phyloP scores from a whole-genome alignment of 2,329 filamentous ascomycete genomes.

The Diplodia scrobiculata region DNA sequence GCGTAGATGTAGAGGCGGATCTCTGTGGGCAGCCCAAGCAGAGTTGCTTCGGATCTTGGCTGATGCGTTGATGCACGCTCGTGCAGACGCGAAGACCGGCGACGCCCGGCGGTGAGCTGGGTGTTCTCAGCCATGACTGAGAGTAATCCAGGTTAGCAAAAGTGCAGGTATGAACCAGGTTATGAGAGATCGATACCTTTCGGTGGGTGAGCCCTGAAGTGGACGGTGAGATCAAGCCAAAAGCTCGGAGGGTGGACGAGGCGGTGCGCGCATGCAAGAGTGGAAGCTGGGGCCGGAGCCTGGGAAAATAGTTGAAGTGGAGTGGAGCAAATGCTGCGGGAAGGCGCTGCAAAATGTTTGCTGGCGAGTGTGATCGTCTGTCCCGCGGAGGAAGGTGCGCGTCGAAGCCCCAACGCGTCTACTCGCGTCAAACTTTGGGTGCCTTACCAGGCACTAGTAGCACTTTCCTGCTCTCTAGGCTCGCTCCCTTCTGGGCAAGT shows the following conservation, averaged over 20 bases:
- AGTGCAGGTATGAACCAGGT: not conserved
- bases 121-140: not conserved
- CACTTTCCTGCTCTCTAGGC: not conserved
- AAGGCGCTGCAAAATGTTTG: not conserved
- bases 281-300: not conserved
- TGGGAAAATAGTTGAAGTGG: not conserved
- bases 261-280: not conserved
- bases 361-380: not conserved
- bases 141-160: not conserved
- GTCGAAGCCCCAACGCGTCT: not conserved
- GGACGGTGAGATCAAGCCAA: not conserved
- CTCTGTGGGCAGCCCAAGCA: not conserved
- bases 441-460: not conserved
- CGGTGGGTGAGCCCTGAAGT: not conserved
- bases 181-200: not conserved
- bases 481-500: not conserved
- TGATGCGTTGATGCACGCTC: not conserved
- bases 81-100: not conserved
- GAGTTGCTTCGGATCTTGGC: not conserved
- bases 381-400: constrained; percentile 1
- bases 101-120: not conserved
- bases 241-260: not conserved
- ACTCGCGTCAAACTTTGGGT: not conserved
- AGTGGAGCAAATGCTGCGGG: not conserved
- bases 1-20: constrained; percentile 8